Evolutionary conservation across 352 stramenopile genomes (phyloP).

Genomic region (Phytopythium litorale): DNA sequence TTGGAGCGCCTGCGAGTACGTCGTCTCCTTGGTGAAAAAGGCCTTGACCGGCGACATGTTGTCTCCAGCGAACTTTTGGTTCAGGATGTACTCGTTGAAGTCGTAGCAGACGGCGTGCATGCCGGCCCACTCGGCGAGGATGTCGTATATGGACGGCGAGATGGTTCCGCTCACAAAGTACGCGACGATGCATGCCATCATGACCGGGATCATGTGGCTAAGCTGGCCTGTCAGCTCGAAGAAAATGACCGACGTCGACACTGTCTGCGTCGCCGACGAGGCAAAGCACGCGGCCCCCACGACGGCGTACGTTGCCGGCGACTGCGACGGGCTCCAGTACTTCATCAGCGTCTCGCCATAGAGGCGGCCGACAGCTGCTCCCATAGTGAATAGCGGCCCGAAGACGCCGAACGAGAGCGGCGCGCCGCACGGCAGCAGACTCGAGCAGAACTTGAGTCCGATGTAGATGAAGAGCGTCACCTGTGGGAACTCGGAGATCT

Average conservation of each 20-base stretch:
- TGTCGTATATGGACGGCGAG: slow-evolving; percentile 84
- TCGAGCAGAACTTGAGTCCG: slow-evolving; percentile 65
- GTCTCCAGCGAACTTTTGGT: slow-evolving; percentile 53
- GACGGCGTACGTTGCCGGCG: slow-evolving; percentile 82
- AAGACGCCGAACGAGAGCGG: slow-evolving; percentile 80
- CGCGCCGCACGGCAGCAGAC: slow-evolving; percentile 63
- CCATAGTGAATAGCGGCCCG: slow-evolving; percentile 78
- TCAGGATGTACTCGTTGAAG: slow-evolving; percentile 75
- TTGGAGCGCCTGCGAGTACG: slow-evolving; percentile 65
- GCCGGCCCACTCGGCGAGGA: slow-evolving; percentile 68
- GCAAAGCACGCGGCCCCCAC: slow-evolving; percentile 90
- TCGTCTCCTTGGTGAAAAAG: slow-evolving; percentile 70
- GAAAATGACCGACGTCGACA: slow-evolving; percentile 87
- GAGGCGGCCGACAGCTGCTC: slow-evolving; percentile 61
- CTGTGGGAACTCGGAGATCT: slow-evolving; percentile 50
- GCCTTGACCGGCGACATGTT: slow-evolving; percentile 56
- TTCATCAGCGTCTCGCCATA: slow-evolving; percentile 80
- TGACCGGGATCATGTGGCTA: slow-evolving; percentile 80
- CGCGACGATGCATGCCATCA: slow-evolving; percentile 73
- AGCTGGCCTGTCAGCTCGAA: slow-evolving; percentile 81
- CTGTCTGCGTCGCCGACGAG: slow-evolving; percentile 86
- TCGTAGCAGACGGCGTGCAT: slow-evolving; percentile 84
- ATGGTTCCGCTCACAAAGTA: slow-evolving; percentile 81
- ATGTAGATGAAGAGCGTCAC: slow-evolving; percentile 71
- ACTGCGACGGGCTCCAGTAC: slow-evolving; percentile 74